phyloP scores from a whole-genome alignment of 202 grass and related monocot genomes.

The Bolboschoenoplectus hybrid region DNA sequence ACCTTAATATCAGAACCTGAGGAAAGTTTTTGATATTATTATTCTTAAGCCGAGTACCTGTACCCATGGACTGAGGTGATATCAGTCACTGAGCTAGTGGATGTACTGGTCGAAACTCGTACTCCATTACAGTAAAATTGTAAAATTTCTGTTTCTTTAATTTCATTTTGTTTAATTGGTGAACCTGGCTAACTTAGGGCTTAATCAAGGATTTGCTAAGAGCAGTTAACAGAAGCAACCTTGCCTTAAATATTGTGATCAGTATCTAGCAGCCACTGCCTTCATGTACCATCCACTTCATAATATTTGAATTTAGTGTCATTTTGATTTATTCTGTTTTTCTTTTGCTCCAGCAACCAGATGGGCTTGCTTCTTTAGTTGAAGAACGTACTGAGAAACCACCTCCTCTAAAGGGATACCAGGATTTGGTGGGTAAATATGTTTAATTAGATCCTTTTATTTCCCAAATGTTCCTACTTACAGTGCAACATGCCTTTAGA shows the following conservation, averaged over 20 bases:
- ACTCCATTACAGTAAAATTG: background rate
- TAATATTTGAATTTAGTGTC: conserved; percentile 24
- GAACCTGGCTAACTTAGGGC: background rate
- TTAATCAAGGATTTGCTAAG: conserved; percentile 1
- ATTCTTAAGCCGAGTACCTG: background rate
- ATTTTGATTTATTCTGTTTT: conserved; percentile 41
- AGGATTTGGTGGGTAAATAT: conserved; percentile 51
- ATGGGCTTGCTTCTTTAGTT: conserved; percentile 47
- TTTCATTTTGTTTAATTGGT: conserved; percentile 8
- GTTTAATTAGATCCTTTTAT: conserved; percentile 28
- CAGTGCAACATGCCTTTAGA: background rate
- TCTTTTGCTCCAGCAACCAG: conserved; percentile 60
- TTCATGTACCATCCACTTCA: background rate
- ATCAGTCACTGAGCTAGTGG: conserved; percentile 1
- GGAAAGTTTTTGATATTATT: background rate
- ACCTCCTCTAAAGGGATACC: conserved; percentile 45
- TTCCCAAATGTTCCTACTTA: background rate
- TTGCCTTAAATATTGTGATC: conserved; percentile 7
- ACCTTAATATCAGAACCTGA: background rate
- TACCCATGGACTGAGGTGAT: background rate
- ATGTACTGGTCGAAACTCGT: background rate
- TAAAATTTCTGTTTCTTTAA: background rate
- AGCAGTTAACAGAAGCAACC: conserved; percentile 3
- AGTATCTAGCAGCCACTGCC: background rate
- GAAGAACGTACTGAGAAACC: conserved; percentile 25